Percentiles rank a stretch among this genome's conserved stretches.
phyloP scores from a whole-genome alignment of 495 filamentous ascomycete genomes.

The Hypoxylon trugodes region DNA sequence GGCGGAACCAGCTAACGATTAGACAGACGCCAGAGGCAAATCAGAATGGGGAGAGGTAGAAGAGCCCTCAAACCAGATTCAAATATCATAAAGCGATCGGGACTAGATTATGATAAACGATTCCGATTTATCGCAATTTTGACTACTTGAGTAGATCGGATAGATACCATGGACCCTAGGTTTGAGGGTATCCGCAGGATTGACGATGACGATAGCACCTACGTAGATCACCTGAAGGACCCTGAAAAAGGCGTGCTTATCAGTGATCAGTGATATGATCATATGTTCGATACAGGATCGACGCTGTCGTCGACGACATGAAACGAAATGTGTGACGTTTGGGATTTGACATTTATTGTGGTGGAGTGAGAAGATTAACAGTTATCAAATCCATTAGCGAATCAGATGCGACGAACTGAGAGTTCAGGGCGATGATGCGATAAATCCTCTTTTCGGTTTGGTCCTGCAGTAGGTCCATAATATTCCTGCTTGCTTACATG shows the following conservation, averaged over 20 bases:
- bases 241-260: neutral
- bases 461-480: neutral
- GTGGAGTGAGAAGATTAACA: slow-evolving; percentile 8
- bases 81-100: neutral
- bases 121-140: neutral
- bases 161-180: neutral
- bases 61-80: neutral
- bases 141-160: neutral
- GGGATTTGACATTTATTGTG: neutral
- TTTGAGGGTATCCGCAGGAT: slow-evolving; percentile 3
- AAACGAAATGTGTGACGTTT: slow-evolving; percentile 12
- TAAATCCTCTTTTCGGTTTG: too few relatives aligned
- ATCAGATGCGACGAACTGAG: too few relatives aligned
- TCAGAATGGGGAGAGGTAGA: neutral
- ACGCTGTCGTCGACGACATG: neutral
- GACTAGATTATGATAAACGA: neutral
- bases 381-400: neutral
- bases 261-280: slow-evolving; percentile 2
- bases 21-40: neutral
- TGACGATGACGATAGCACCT: too few relatives aligned
- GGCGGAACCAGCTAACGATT: neutral
- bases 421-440: slow-evolving; percentile 16
- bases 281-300: slow-evolving; percentile 7
- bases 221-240: neutral
- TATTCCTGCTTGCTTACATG: neutral